Evolutionary conservation across 2,329 filamentous ascomycete species (phyloP), one percentile per base, ranked within the genome.

Genomic region (Nemania abortiva): DNA sequence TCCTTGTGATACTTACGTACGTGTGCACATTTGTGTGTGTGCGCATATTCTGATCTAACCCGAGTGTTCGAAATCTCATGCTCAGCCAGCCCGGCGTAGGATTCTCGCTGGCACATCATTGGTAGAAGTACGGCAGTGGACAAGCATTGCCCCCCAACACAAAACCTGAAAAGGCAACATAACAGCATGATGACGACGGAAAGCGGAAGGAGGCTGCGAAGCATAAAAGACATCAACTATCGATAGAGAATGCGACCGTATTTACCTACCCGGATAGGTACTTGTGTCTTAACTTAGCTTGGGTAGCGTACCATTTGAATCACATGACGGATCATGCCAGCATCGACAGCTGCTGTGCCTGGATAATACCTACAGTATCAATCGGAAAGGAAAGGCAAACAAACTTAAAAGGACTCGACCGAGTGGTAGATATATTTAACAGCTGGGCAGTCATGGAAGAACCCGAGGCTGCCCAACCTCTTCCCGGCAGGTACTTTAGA

Each of bases 151-250:
- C 20, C 20, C 22, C 42, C 31, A 55, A 34, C 49, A 60, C 22
- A 22, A 27, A 29, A 24, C 6, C 20, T 55, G 3, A 39, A 18
- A 37, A 34, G 22, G 20, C 18, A 50, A 42, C 49, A 52, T 50
- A 62, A 65, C 27, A 47, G 42, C 29, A 24, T 39, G 39, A 65
- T 20, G 42, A 63, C 59, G 37, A 15, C 31, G 58, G 29, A 59
- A 54, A 52, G 54, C 54, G 63, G 63, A 63, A 66, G 59, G 57
- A 69, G 63, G 58, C 57, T 62, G 66, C 57, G 62, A 68, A 52
- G 50, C 61, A 68, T 39, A 7, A 20, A 27, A 45, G 31, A 24
- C 27, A 62, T 54, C 34, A 18, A 34, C 34, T 29, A 18, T 52
- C 49, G 45, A 24, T 15, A 42, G 20, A 53, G 27, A 9, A 47